These are phyloP conservation scores for Malassezia caprae DNA, from an alignment of 1,284 basidiomycete genomes.

Conservation along the genomic window DNA sequence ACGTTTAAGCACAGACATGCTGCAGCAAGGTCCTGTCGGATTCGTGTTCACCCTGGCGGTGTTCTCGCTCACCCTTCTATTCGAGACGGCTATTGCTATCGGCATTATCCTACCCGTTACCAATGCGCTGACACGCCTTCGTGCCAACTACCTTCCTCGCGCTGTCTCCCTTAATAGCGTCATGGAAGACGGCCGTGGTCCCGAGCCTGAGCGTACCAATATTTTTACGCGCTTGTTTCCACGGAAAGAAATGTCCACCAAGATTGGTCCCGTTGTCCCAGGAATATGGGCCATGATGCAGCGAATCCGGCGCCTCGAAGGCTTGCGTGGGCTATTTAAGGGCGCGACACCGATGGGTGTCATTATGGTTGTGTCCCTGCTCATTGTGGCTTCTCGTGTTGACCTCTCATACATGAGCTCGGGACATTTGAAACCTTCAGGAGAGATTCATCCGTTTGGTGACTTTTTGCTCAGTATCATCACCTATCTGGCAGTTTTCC, in stretches of 20 bases:
- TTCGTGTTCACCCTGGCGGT: not conserved
- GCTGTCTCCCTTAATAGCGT: conserved; percentile 43
- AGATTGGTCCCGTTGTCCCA: conserved; percentile 42
- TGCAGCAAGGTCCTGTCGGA: not conserved
- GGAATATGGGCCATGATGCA: conserved; percentile 37
- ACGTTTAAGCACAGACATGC: not conserved
- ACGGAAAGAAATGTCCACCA: conserved; percentile 15
- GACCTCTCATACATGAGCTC: not conserved
- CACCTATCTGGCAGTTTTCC: conserved; percentile 25
- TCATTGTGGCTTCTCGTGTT: not conserved
- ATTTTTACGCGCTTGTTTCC: conserved; percentile 25
- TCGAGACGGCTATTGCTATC: not conserved
- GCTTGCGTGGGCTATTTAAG: conserved; percentile 42
- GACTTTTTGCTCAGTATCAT: conserved; percentile 7
- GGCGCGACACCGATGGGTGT: conserved; percentile 21
- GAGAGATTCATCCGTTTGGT: conserved; percentile 21
- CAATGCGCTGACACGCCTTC: conserved; percentile 37
- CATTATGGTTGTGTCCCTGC: conserved; percentile 13
- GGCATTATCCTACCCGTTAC: conserved; percentile 27
- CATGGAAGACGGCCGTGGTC: conserved; percentile 33
- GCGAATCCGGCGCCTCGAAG: conserved; percentile 36
- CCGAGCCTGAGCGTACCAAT: not conserved
- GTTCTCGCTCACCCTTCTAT: not conserved
- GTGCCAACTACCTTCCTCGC: conserved; percentile 46
- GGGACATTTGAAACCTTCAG: conserved; percentile 16